Percentiles rank a stretch among this genome's conserved stretches.
Conservation (phyloP, 2,329 filamentous ascomycete species). For the Aulographum hederae region DNA sequence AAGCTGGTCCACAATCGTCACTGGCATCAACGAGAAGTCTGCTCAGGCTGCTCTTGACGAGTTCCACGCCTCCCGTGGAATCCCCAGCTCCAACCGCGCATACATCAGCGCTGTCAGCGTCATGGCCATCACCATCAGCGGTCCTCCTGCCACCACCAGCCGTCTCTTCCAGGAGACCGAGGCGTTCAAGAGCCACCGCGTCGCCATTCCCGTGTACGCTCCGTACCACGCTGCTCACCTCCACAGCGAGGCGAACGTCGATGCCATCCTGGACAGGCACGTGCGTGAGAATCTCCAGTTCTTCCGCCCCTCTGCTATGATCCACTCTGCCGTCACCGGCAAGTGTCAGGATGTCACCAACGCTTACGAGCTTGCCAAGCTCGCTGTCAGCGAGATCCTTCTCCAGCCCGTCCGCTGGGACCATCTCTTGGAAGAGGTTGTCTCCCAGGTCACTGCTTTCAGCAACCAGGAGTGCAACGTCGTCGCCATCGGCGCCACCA, state of each 20-base stretch:
- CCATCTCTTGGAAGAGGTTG: conserved; percentile 24
- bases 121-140: conserved; percentile 41
- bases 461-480: conserved; percentile 24
- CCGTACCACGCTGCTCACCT: conserved; percentile 41
- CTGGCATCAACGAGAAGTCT: conserved; percentile 33
- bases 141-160: conserved; percentile 34
- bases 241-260: conserved; percentile 30
- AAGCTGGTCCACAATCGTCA: conserved; percentile 49
- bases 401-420: conserved; percentile 30
- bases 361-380: conserved; percentile 25
- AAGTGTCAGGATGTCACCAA: conserved; percentile 26
- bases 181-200: conserved; percentile 30
- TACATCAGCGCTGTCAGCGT: conserved; percentile 41
- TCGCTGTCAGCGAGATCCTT: conserved; percentile 26
- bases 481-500: conserved; percentile 28
- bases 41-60: conserved; percentile 31
- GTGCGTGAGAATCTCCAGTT: conserved; percentile 22
- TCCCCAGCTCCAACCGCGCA: conserved; percentile 31
- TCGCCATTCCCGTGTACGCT: conserved; percentile 36
- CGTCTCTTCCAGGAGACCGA: conserved; percentile 31
- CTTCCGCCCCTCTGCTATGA: conserved; percentile 21
- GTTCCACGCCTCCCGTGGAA: conserved; percentile 38
- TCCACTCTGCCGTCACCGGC: conserved; percentile 29
- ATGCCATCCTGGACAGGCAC: conserved; percentile 27
- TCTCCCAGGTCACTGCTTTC: conserved; percentile 23